A percentile compares a stretch with the other conserved stretches of the same genome.
Conservation (phyloP, 2,329 filamentous ascomycete genomes). For the Penicillium sp. region DNA sequence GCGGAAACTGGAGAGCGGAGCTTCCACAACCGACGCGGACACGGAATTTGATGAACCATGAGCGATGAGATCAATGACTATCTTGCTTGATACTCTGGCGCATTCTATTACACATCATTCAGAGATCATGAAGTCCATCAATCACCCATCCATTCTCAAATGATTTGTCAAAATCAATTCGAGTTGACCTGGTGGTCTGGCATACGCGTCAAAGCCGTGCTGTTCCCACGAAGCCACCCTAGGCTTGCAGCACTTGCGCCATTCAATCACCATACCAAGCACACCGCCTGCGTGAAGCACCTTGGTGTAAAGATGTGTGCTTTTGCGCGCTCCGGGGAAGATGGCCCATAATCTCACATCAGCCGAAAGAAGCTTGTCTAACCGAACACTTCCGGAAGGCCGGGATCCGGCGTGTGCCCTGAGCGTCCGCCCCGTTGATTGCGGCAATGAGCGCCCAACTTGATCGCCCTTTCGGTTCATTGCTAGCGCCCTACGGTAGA, state of each 20-base stretch:
- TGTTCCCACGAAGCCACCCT: not conserved
- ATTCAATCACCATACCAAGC: not conserved
- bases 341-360: not conserved
- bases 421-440: not conserved
- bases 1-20: constrained; percentile 23
- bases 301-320: not conserved
- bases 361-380: not conserved
- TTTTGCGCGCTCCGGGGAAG: not conserved
- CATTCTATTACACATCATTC: not conserved
- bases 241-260: not conserved
- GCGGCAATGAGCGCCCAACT: not conserved
- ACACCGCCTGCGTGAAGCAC: not conserved
- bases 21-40: constrained; percentile 25
- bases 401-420: not conserved
- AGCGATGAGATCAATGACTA: not conserved
- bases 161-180: not conserved
- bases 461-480: not conserved
- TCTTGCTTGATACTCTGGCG: not conserved
- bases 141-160: not conserved
- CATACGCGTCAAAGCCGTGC: not conserved
- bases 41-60: constrained; percentile 21
- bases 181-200: not conserved
- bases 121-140: not conserved
- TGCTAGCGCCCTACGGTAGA: not conserved
- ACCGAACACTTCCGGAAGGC: not conserved